Evolutionary conservation across 1,139 yeast genomes (phyloP).

Genomic region (Magnusiomyces suaveolens): DNA sequence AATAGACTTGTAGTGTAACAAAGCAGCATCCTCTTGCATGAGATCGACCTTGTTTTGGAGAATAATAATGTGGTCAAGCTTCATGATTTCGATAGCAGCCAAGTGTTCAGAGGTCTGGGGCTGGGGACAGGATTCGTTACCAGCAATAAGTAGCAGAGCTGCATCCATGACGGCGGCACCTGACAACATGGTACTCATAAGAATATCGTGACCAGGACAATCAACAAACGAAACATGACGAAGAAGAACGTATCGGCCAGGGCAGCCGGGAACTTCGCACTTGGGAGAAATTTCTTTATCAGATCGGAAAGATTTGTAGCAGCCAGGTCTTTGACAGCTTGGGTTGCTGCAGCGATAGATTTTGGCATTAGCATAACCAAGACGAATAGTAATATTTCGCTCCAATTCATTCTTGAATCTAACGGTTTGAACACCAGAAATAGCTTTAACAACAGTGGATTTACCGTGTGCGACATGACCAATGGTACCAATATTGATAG

Average conservation of each 20-base stretch:
- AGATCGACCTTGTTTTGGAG: slow-evolving; percentile 97
- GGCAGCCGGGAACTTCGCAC: slow-evolving; percentile 69
- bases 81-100: slow-evolving; percentile 99
- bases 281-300: slow-evolving; percentile 92
- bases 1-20: slow-evolving; percentile 90
- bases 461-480: slow-evolving; percentile 99
- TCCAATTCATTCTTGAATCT: slow-evolving; percentile 97
- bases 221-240: slow-evolving; percentile 98
- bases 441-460: slow-evolving; percentile 96
- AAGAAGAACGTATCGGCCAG: slow-evolving; percentile 75
- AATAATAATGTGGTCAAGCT: slow-evolving; percentile 90
- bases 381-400: slow-evolving; percentile 96
- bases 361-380: slow-evolving; percentile 98
- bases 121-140: slow-evolving; percentile 98
- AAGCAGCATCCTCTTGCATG: slow-evolving; percentile 94
- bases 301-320: slow-evolving; percentile 88
- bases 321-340: slow-evolving; percentile 86
- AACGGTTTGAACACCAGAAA: slow-evolving; percentile 97
- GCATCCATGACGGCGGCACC: slow-evolving; percentile 99
- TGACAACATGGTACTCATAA: slow-evolving; percentile 99
- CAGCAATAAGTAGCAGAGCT: slow-evolving; percentile 89
- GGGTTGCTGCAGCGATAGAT: slow-evolving; percentile 87
- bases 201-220: slow-evolving; percentile 99
- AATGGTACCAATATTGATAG: slow-evolving; percentile 96
- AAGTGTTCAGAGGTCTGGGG: slow-evolving; percentile 99